Conservation (phyloP, 257 asterid species). For the Solanum etuberosum region DNA sequence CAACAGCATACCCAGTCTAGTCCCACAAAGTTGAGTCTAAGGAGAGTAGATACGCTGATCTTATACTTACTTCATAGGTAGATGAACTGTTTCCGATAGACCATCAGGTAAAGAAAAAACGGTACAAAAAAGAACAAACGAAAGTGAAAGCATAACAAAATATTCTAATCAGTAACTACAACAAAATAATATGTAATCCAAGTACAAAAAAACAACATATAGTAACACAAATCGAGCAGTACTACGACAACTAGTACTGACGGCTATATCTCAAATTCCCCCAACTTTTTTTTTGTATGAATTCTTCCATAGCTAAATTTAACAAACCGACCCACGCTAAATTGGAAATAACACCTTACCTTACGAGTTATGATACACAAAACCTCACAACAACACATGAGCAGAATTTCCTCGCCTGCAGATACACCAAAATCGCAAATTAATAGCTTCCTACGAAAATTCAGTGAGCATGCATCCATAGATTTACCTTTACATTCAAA, state of each 20-base stretch:
- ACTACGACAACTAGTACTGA: not conserved
- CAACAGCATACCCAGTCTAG: not conserved
- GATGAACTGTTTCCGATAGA: not conserved
- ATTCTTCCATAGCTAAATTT: not conserved
- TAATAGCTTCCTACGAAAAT: not conserved
- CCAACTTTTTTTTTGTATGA: not conserved
- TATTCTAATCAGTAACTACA: not conserved
- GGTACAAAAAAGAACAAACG: not conserved
- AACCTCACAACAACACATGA: not conserved
- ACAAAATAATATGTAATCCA: not conserved
- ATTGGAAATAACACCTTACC: not conserved
- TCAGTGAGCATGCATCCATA: not conserved
- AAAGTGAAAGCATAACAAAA: not conserved
- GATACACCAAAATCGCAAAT: not conserved
- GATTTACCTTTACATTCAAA: not conserved
- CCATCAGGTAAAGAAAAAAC: not conserved
- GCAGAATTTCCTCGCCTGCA: not conserved
- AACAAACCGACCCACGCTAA: not conserved
- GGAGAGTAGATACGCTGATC: not conserved
- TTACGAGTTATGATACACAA: not conserved
- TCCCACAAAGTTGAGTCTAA: not conserved
- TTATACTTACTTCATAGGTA: not conserved
- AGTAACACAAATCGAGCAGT: not conserved
- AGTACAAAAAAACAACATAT: not conserved
- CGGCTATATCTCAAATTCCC: not conserved